A percentile compares a stretch with the other conserved stretches of the same genome.
These are phyloP conservation scores for Herpetospermum pedunculosum DNA, from an alignment of 306 rosid genomes.

Conservation along the genomic window DNA sequence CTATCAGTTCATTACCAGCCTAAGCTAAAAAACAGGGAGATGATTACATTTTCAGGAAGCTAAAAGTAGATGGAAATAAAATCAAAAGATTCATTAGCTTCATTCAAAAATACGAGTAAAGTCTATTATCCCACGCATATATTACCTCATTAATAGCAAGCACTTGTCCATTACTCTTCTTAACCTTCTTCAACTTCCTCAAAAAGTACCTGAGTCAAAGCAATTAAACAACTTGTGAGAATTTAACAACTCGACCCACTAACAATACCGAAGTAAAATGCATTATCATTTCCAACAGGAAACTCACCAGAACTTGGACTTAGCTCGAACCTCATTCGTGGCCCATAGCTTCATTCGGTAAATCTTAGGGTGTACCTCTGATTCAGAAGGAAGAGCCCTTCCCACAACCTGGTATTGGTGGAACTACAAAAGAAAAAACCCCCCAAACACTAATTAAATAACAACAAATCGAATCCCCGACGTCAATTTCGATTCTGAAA, in stretches of 20 bases:
- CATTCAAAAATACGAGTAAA: background rate
- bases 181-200: conserved; percentile 87
- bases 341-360: conserved; percentile 96
- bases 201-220: conserved; percentile 48
- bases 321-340: conserved; percentile 90
- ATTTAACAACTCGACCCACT: background rate
- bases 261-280: background rate
- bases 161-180: conserved; percentile 86
- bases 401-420: conserved; percentile 95
- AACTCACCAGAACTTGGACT: conserved; percentile 77
- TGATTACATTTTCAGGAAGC: background rate
- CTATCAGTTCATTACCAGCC: background rate
- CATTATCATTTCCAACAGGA: background rate
- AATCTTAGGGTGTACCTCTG: conserved; percentile 66
- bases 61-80: background rate
- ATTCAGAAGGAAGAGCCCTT: conserved; percentile 69
- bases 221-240: background rate
- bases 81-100: background rate
- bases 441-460: background rate
- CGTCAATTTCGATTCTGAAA: background rate
- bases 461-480: background rate
- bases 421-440: conserved; percentile 27
- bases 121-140: background rate
- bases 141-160: conserved; percentile 55
- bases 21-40: background rate